Evolutionary conservation across 2,329 filamentous ascomycete genomes (phyloP).

Genomic region (Colletotrichum falcatum): DNA sequence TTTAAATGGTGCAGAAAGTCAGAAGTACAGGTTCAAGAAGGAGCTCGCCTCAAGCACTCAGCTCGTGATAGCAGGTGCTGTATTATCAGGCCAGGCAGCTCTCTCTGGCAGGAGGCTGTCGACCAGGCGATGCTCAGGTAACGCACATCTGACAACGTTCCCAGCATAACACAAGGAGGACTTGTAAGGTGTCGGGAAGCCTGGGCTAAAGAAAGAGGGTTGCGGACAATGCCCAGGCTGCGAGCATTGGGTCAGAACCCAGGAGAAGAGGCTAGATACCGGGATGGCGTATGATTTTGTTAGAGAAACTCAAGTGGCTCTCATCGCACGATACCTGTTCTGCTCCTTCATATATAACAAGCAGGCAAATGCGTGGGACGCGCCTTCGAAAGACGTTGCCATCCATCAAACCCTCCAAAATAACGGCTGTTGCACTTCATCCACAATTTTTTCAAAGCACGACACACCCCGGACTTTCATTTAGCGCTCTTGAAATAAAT

Average conservation of each 20-base stretch:
- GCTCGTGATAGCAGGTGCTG: not conserved
- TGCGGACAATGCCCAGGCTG: not conserved
- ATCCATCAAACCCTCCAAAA: too few species aligned
- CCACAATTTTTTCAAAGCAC: not conserved
- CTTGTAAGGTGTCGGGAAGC: not conserved
- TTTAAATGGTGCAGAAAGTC: not conserved
- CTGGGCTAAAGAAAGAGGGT: not conserved
- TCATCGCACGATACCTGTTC: not conserved
- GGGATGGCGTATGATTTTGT: not conserved
- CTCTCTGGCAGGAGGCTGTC: not conserved
- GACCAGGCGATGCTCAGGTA: not conserved
- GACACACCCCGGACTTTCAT: not conserved
- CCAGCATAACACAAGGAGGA: not conserved
- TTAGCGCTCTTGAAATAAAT: too few species aligned
- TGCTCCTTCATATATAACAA: not conserved
- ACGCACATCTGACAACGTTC: not conserved
- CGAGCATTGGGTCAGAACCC: not conserved
- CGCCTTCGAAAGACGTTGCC: not conserved
- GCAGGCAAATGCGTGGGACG: not conserved
- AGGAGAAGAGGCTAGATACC: not conserved
- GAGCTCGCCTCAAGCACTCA: conserved; percentile 17
- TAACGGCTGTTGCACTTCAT: not conserved
- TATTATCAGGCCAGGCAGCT: not conserved
- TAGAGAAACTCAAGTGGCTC: fast-evolving
- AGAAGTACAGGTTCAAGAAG: not conserved